Evolutionary conservation across 2,329 filamentous ascomycete genomes (phyloP), one percentile per base, ranked within the genome.

Genomic region (Ophiostoma ulmi): DNA sequence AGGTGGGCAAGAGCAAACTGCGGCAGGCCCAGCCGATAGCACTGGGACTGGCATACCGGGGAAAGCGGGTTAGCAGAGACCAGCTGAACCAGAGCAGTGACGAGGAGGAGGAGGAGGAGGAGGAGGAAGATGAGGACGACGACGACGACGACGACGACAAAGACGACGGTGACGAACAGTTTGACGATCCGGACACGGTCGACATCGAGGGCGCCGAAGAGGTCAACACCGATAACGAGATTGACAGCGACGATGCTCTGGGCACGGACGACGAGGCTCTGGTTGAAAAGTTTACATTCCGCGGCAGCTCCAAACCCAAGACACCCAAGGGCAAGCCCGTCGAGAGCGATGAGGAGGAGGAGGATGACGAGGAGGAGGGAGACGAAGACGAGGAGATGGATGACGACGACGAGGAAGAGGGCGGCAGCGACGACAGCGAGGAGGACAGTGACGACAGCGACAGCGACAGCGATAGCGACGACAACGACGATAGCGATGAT

Each of bases 1-100:
- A 85, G 69, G 92, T 97, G 41, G 91, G 90, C 26, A 95, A 94
- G 83, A 95, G 91, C 81, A 94, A 91, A 78, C 82, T 97, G 75
- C 88, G 93, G 74, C 90, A 92, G 77, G 88, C 88, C 71, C 88
- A 92, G 44, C 84, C 85, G 35, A 80, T 90, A 22, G 81, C 87
- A 0, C 83, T 97, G 1, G 94, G 93, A 0, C 89, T 90, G 17
- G 87, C 92, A 77, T 98, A 98, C 79, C 85, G 88, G 73, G 94
- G 94, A 13, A 85, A 91, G 22, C 87, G 87, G 67, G 86, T 97
- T 48, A 93, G 89, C 74, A 87, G 94, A 71, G 83, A 88, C 64
- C 88, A 86, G 14, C 81, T 93, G 20, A 84, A 89, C 6, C 83
- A 86, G 48, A 84, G 85, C 68, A 61, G 55, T 17, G 55, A 61